Evolutionary conservation across 2,329 filamentous ascomycete genomes (phyloP).

Genomic region (Arthrobotrys conoides): DNA sequence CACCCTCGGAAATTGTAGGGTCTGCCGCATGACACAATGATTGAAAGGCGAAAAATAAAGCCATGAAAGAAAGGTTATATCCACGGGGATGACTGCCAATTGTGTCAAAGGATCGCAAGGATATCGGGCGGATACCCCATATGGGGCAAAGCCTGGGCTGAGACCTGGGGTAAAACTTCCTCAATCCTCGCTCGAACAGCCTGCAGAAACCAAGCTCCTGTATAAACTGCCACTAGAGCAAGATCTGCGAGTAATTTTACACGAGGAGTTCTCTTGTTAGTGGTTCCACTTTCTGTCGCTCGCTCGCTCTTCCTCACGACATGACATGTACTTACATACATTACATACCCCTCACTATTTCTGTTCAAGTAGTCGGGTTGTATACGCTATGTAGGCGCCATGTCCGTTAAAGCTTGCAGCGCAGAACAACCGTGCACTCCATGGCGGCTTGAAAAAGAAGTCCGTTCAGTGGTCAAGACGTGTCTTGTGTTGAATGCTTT

Average conservation of each 20-base stretch:
- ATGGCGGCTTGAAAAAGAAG: constrained; percentile 40
- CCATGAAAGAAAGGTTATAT: constrained; percentile 14
- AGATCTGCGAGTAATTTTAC: constrained; percentile 59
- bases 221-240: constrained; percentile 48
- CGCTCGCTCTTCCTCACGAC: constrained; percentile 16
- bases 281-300: constrained; percentile 33
- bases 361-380: constrained; percentile 12
- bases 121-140: constrained; percentile 52
- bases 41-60: not conserved
- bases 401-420: not conserved
- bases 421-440: constrained; percentile 31
- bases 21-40: constrained; percentile 21
- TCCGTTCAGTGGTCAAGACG: constrained; percentile 29
- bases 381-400: constrained; percentile 53
- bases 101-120: constrained; percentile 53
- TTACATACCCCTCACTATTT: constrained; percentile 47
- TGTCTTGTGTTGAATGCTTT: constrained; percentile 36
- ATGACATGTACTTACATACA: too few relatives aligned
- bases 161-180: constrained; percentile 48
- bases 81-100: constrained; percentile 57
- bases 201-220: constrained; percentile 41
- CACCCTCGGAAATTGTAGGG: constrained; percentile 57
- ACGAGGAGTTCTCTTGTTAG: constrained; percentile 17
- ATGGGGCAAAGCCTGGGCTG: constrained; percentile 49
- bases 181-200: constrained; percentile 12